These are phyloP conservation scores for Blastobotrys americana DNA, from an alignment of 805 yeast genomes.

Conservation along the genomic window DNA sequence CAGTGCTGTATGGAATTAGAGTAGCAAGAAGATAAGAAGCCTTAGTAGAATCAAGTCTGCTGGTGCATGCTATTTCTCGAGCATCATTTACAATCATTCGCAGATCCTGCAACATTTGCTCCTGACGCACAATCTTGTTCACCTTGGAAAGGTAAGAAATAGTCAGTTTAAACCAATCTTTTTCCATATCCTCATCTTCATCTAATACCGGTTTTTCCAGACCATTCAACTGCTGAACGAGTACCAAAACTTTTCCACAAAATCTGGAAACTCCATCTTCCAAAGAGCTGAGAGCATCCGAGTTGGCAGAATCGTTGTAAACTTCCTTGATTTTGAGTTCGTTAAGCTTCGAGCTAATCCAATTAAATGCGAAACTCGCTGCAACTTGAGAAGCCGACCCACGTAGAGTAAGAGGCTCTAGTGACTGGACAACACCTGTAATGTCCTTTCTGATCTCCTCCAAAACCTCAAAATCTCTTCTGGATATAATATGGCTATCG, in stretches of 20 bases:
- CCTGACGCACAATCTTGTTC: conserved; percentile 38
- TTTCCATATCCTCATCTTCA: conserved; percentile 42
- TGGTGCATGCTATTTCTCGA: conserved; percentile 34
- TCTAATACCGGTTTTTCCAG: conserved; percentile 8
- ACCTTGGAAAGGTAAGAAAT: conserved; percentile 40
- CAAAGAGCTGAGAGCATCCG: not conserved
- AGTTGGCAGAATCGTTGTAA: not conserved
- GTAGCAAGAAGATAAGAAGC: conserved; percentile 43
- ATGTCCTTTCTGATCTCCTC: not conserved
- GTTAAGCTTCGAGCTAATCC: not conserved
- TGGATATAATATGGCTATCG: not conserved
- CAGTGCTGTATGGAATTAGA: conserved; percentile 54
- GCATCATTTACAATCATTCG: conserved; percentile 33
- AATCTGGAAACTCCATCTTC: not conserved
- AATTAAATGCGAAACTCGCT: not conserved
- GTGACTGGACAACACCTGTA: not conserved
- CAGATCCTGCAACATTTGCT: conserved; percentile 33
- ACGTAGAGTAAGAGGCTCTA: no score
- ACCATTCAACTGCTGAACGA: not conserved
- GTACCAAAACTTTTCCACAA: not conserved
- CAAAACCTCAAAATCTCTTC: not conserved
- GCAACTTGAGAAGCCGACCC: not conserved
- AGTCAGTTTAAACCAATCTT: conserved; percentile 56
- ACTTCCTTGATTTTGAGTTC: no score
- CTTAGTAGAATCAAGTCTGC: conserved; percentile 25